These are phyloP conservation scores for Fusarium sp. DNA, from an alignment of 2,329 filamentous ascomycete species.

Conservation along the genomic window DNA sequence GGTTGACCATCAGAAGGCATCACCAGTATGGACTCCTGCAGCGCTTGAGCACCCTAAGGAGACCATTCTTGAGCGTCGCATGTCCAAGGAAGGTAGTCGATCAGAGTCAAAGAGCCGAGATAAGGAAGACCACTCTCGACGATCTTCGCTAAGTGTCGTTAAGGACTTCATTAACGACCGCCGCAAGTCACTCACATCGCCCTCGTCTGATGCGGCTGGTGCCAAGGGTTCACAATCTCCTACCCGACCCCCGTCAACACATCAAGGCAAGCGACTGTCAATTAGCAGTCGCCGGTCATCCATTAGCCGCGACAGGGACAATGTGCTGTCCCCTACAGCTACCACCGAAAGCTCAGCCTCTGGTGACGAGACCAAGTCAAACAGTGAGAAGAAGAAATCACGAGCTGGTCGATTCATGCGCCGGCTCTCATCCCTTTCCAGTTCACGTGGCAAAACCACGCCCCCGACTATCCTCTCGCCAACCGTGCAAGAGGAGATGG, in stretches of 20 bases:
- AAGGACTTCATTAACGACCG: constrained; percentile 72
- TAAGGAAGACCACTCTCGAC: constrained; percentile 58
- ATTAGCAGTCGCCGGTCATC: constrained; percentile 72
- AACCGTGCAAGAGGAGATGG: constrained; percentile 62
- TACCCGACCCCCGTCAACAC: constrained; percentile 61
- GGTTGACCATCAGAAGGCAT: constrained; percentile 65
- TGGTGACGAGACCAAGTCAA: constrained; percentile 60
- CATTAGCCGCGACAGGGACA: constrained; percentile 58
- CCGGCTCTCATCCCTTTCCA: constrained; percentile 67
- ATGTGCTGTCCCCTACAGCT: constrained; percentile 56
- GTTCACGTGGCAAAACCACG: constrained; percentile 59
- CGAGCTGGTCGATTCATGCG: constrained; percentile 70
- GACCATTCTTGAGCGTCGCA: constrained; percentile 62
- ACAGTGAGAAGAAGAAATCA: constrained; percentile 61
- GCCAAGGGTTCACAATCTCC: constrained; percentile 56
- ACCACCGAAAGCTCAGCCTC: constrained; percentile 60
- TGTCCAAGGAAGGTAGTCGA: constrained; percentile 56
- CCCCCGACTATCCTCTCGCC: constrained; percentile 61
- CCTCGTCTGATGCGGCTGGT: constrained; percentile 58
- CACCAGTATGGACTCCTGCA: constrained; percentile 46
- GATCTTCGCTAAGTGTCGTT: constrained; percentile 71
- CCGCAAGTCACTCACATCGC: constrained; percentile 63
- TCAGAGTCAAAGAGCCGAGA: constrained; percentile 53
- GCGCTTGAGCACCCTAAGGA: constrained; percentile 54
- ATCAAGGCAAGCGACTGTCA: constrained; percentile 68